A percentile compares a stretch with the other conserved stretches of the same genome.
Conservation (phyloP, 352 stramenopile species). For the Globisporangium takayamanum region DNA sequence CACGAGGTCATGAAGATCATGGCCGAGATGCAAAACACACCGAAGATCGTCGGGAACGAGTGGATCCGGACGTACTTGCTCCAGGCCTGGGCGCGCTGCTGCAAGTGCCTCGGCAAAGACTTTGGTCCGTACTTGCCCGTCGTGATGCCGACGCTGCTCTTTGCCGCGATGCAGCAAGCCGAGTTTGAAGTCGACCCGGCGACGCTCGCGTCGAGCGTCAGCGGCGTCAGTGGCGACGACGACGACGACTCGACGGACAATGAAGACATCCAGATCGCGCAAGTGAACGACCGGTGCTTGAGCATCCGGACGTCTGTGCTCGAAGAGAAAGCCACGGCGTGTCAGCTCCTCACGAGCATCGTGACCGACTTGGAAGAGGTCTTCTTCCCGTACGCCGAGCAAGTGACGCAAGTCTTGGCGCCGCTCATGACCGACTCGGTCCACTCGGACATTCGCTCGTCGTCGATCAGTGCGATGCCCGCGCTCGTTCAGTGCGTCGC, state of each 20-base stretch:
- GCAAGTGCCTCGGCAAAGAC: conserved; percentile 65
- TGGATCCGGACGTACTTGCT: conserved; percentile 79
- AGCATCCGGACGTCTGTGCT: conserved; percentile 79
- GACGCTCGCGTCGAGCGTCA: conserved; percentile 41
- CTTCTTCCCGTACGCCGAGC: conserved; percentile 84
- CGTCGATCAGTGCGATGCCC: conserved; percentile 73
- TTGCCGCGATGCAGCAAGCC: conserved; percentile 70
- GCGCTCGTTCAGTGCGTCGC: conserved; percentile 72
- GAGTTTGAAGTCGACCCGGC: conserved; percentile 78
- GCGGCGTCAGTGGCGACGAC: conserved; percentile 30
- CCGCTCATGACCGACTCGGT: conserved; percentile 80
- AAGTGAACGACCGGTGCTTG: conserved; percentile 78
- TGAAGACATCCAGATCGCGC: conserved; percentile 78
- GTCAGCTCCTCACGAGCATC: conserved; percentile 70
- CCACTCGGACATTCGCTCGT: conserved; percentile 79
- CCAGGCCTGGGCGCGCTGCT: conserved; percentile 73
- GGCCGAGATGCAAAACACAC: conserved; percentile 80
- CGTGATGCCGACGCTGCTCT: conserved; percentile 78
- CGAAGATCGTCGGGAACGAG: conserved; percentile 71
- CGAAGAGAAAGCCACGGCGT: conserved; percentile 82
- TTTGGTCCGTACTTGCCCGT: conserved; percentile 76
- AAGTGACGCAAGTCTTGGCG: conserved; percentile 77
- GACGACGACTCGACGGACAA: conserved; percentile 53
- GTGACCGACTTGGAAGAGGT: conserved; percentile 71
- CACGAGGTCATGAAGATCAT: conserved; percentile 80